These are phyloP conservation scores for Solanum bulbocastanum DNA, from an alignment of 257 asterid species.

Conservation along the genomic window DNA sequence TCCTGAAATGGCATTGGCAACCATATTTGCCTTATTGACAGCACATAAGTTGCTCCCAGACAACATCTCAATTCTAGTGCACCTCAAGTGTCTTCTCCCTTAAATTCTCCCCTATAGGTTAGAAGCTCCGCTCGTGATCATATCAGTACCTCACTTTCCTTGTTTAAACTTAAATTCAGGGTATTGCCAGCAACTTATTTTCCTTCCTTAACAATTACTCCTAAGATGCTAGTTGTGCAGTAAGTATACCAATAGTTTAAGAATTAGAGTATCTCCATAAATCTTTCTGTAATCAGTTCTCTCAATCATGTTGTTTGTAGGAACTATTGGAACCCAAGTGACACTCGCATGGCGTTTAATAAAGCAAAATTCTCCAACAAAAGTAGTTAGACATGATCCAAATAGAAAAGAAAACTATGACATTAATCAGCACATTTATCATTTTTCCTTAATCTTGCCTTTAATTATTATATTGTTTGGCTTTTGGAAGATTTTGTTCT, in stretches of 20 bases:
- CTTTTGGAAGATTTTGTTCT: not conserved
- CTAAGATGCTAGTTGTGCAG: not conserved
- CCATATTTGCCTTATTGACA: not conserved
- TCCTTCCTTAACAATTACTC: not conserved
- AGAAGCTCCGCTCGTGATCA: not conserved
- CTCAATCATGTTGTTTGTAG: not conserved
- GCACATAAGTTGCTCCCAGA: not conserved
- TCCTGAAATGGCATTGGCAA: not conserved
- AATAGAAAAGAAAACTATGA: not conserved
- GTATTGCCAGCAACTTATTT: not conserved
- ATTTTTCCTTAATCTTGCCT: not conserved
- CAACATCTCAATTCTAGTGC: not conserved
- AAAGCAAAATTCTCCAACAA: not conserved
- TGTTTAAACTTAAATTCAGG: not conserved
- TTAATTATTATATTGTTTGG: not conserved
- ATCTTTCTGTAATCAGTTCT: not conserved
- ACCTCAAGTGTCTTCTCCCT: not conserved
- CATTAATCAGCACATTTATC: not conserved
- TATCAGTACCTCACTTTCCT: not conserved
- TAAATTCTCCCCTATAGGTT: not conserved
- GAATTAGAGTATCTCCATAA: not conserved
- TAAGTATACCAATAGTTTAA: not conserved
- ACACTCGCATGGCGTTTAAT: not conserved
- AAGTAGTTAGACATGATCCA: not conserved
- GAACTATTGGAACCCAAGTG: not conserved